Percentiles rank a stretch among this genome's conserved stretches.
phyloP scores from a whole-genome alignment of 345 rosid genomes.

The Brassica napus region Da-Ae NC_063446.1:34035001-34035500 shows the following conservation, averaged over 20 bases:
- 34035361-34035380: neutral
- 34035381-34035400: conserved; percentile 1
- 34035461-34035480: neutral
- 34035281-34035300: neutral
- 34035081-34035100: no score
- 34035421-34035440: neutral
- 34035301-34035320: neutral
- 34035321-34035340: neutral
- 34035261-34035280: neutral
- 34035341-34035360: neutral
- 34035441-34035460: neutral
- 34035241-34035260: neutral
- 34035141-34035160: no score
- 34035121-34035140: no score
- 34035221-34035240: neutral
- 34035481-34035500: neutral
- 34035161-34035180: neutral
- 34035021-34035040: no score
- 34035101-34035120: no score
- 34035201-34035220: neutral
- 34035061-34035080: no score
- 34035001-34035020: no score
- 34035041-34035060: no score
- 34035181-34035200: neutral
- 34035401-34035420: no score